Conservation (phyloP, 108 stramenopile species). For the Skeletonema tropicum region DNA sequence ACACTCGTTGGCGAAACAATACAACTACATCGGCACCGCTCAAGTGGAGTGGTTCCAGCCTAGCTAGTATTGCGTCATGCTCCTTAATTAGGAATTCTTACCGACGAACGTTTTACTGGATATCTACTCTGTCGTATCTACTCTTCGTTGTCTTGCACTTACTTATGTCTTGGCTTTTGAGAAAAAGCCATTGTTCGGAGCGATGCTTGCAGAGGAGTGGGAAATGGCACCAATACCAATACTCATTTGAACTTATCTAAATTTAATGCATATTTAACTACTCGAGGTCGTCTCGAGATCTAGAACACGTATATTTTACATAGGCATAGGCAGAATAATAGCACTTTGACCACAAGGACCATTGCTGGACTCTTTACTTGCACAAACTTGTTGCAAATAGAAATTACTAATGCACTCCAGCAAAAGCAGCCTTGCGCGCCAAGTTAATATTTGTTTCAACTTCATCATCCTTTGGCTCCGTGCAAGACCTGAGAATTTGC, state of each 20-base stretch:
- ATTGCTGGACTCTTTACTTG: not conserved
- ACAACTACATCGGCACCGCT: no score
- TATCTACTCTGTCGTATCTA: no score
- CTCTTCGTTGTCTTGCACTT: no score
- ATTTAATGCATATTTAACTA: not conserved
- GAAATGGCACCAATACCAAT: no score
- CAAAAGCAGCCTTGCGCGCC: slow-evolving; percentile 86
- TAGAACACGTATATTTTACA: not conserved
- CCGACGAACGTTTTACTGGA: no score
- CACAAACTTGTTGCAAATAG: not conserved
- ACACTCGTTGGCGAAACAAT: no score
- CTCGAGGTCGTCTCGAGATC: not conserved
- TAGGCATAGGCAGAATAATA: not conserved
- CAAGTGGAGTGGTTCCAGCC: no score
- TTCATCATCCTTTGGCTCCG: slow-evolving; percentile 47
- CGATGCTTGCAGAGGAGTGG: no score
- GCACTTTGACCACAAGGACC: not conserved
- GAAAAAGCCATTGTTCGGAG: no score
- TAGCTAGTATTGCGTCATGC: no score
- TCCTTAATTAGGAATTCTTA: no score
- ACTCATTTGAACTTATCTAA: not conserved
- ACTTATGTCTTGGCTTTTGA: no score
- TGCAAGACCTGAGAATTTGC: slow-evolving; percentile 18
- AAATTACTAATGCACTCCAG: slow-evolving; percentile 53
- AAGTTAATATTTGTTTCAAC: slow-evolving; percentile 74